Conservation (phyloP, 1,284 basidiomycete genomes). For the Ceratobasidium sp. region DNA sequence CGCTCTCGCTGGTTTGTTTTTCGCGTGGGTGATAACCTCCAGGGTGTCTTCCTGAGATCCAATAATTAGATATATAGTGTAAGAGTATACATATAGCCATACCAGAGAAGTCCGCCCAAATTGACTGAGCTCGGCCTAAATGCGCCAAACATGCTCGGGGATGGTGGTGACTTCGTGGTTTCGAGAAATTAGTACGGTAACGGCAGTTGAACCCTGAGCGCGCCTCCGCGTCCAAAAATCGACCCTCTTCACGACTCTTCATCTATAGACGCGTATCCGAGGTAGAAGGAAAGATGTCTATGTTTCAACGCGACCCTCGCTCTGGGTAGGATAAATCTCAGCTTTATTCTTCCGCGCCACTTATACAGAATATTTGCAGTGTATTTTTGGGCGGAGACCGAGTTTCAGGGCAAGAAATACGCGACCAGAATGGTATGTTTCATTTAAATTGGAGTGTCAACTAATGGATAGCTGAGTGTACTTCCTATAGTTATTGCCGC, state of each 20-base stretch:
- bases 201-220: constrained; percentile 40
- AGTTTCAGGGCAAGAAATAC: constrained; percentile 93
- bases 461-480: constrained; percentile 4
- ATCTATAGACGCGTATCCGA: constrained; percentile 45
- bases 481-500: constrained; percentile 85
- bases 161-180: constrained; percentile 17
- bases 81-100: constrained; percentile 50
- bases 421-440: constrained; percentile 91
- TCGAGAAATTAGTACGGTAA: constrained; percentile 34
- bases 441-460: constrained; percentile 1
- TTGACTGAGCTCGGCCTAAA: constrained; percentile 76
- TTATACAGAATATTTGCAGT: constrained; percentile 64
- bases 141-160: constrained; percentile 75
- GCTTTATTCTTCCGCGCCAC: neutral
- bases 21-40: constrained; percentile 89
- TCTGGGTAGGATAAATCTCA: constrained; percentile 17
- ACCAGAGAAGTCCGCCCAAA: constrained; percentile 85
- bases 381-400: constrained; percentile 95
- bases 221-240: constrained; percentile 46
- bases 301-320: constrained; percentile 88
- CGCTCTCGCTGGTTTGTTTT: constrained; percentile 92
- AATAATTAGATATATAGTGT: neutral
- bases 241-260: constrained; percentile 44
- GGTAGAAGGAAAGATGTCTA: constrained; percentile 54
- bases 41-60: constrained; percentile 87